phyloP scores from a whole-genome alignment of 1,284 basidiomycete species.

The Boletus mariae region DNA sequence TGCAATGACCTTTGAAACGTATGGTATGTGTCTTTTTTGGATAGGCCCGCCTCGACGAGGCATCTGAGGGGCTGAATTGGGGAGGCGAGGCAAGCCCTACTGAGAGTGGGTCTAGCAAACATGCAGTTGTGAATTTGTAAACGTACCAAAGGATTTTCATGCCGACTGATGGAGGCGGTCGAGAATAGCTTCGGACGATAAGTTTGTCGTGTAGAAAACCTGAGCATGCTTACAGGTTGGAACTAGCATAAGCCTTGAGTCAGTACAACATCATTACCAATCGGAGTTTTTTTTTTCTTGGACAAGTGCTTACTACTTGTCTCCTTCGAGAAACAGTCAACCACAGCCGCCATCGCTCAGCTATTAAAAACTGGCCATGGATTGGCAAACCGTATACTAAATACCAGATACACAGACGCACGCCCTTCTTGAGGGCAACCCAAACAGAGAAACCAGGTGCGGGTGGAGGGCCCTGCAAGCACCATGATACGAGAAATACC shows the following conservation, averaged over 20 bases:
- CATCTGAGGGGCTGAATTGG: conserved; percentile 48
- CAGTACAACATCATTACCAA: background rate
- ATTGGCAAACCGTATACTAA: too few relatives aligned
- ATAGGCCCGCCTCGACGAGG: conserved; percentile 57
- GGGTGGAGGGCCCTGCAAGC: background rate
- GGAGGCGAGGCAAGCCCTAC: conserved; percentile 53
- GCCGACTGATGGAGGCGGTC: conserved; percentile 14
- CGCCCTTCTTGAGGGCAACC: background rate
- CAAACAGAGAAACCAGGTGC: background rate
- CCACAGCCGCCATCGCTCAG: too few relatives aligned
- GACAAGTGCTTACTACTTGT: too few relatives aligned
- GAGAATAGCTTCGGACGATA: conserved; percentile 18
- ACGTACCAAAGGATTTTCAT: conserved; percentile 47
- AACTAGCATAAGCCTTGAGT: background rate
- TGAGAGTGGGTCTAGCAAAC: conserved; percentile 18
- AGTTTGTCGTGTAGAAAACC: background rate
- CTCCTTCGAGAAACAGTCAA: too few relatives aligned
- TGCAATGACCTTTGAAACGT: conserved; percentile 73
- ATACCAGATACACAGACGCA: background rate
- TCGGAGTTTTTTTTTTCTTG: background rate
- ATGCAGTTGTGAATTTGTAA: conserved; percentile 1
- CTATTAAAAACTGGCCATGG: too few relatives aligned
- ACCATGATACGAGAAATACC: background rate
- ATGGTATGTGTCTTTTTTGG: conserved; percentile 56
- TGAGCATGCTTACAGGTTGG: conserved; percentile 8